Evolutionary conservation across 2,329 filamentous ascomycete genomes (phyloP).

Genomic region (Amauroascus verrucosus): DNA sequence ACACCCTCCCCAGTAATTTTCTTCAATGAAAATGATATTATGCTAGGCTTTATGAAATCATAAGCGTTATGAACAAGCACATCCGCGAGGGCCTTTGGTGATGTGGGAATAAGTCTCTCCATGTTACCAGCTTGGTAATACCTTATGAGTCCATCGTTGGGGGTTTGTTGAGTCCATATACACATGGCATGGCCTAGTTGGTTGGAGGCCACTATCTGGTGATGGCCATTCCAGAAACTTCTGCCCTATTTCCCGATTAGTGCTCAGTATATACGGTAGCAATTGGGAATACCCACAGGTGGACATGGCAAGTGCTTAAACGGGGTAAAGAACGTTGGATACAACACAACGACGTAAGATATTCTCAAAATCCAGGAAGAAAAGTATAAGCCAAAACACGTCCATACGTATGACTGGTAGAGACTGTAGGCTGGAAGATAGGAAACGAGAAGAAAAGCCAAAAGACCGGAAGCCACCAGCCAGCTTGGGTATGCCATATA

Average conservation of each 20-base stretch:
- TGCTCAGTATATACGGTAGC: background rate
- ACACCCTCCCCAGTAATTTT: conserved; percentile 35
- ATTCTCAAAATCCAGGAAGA: background rate
- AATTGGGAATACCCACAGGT: conserved; percentile 29
- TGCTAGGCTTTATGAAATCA: conserved; percentile 55
- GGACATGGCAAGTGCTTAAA: conserved; percentile 48
- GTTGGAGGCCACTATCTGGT: conserved; percentile 27
- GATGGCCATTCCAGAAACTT: conserved; percentile 41
- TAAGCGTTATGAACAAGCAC: conserved; percentile 60
- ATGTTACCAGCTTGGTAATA: conserved; percentile 54
- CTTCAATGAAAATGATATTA: conserved; percentile 34
- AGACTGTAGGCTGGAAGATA: conserved; percentile 6
- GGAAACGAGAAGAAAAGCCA: conserved; percentile 2
- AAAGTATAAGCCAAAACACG: conserved; percentile 8
- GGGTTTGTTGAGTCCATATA: conserved; percentile 49
- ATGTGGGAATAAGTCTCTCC: conserved; percentile 53
- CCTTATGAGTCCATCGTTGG: conserved; percentile 59
- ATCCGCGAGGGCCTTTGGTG: conserved; percentile 57
- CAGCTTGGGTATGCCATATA: background rate
- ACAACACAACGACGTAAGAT: conserved; percentile 40
- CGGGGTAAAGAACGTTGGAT: conserved; percentile 49
- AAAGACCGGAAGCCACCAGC: background rate
- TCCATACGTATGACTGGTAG: conserved; percentile 2
- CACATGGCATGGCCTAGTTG: conserved; percentile 32
- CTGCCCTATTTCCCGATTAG: conserved; percentile 23